Base-by-base conservation (phyloP, 805 yeast genomes). In the Dipodascopsis uninucleata region DNA sequence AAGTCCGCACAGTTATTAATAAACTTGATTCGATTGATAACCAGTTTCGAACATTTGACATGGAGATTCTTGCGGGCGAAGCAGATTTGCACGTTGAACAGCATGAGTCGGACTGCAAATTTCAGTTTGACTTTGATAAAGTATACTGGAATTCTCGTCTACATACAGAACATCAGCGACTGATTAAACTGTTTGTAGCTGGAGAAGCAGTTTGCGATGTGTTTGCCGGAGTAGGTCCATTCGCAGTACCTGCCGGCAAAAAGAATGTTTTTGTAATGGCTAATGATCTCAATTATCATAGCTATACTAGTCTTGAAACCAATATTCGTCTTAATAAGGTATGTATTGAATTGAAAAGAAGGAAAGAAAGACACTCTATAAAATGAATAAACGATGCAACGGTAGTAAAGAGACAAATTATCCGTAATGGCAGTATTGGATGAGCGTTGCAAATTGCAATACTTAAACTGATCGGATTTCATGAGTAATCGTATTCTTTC, bases 221-320 rank as follows among this genome's bases (percentile, higher is more conserved):
- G 0, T 85, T 94, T 78, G 97, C 96, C 0, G 99, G 99, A 36
- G 97, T 93, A 1, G 99, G 99, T 0, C 99, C 99, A 3, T 93
- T 94, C 69, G 90, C 95, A 1, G 78, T 93, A 1, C 99, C 99
- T 0, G 95, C 97, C 0, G 97, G 89, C 10, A 87, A 83, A 63
- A 85, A 82, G 50, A 75, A 76, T 12, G 83, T 81, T 8, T 62
- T 89, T 41, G 95, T 86, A 0, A 71, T 93, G 56, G 96, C 97
- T 8, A 93, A 89, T 62, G 99, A 93, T 63, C 71, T 93, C 62
- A 93, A 93, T 60, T 97, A 97, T 0, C 85, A 82, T 48, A 81
- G 95, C 47, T 85, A 69, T 65, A 77, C 78, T 53, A 82, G 84
- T 58, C 72, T 93, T 67, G 62, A 68, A 29, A 73, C 74, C 24